A percentile compares a stretch with the other conserved stretches of the same genome.
Evolutionary conservation across 1,139 yeast species (phyloP).

Genomic region (Kurtzmaniella quercitrusa): DNA sequence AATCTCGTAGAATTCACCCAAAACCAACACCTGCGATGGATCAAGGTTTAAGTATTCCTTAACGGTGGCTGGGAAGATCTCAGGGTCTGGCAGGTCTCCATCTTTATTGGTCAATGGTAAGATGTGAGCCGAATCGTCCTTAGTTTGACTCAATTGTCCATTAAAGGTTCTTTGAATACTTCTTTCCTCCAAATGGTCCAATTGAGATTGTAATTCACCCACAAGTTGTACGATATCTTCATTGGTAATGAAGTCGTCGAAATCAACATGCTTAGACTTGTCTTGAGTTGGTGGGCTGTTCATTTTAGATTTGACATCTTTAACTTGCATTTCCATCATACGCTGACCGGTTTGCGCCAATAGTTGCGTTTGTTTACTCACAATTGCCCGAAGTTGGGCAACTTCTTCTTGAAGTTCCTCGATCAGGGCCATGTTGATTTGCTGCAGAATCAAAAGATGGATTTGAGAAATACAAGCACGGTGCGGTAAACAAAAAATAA

Average conservation of each 20-base stretch:
- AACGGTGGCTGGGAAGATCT: constrained; percentile 58
- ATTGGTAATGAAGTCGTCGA: constrained; percentile 65
- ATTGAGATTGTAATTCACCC: constrained; percentile 84
- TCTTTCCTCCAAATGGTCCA: constrained; percentile 68
- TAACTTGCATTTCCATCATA: constrained; percentile 63
- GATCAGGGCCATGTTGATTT: constrained; percentile 9
- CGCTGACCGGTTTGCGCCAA: constrained; percentile 70
- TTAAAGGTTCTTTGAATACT: constrained; percentile 58
- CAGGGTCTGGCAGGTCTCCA: constrained; percentile 61
- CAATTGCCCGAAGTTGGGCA: constrained; percentile 43
- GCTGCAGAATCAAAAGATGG: not conserved
- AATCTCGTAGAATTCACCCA: constrained; percentile 70
- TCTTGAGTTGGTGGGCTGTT: constrained; percentile 20
- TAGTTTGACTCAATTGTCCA: constrained; percentile 16
- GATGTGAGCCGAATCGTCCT: constrained; percentile 13
- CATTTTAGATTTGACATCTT: constrained; percentile 40
- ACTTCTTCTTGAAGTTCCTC: constrained; percentile 41
- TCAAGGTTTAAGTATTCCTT: constrained; percentile 47
- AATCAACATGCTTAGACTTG: constrained; percentile 27
- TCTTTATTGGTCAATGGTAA: constrained; percentile 54
- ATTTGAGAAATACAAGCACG: too few species aligned
- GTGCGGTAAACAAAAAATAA: too few species aligned
- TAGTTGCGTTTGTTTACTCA: constrained; percentile 42
- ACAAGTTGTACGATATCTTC: constrained; percentile 84
- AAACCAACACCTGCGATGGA: constrained; percentile 42